These are phyloP conservation scores for Adansonia rubrostipa DNA, from an alignment of 441 rosid species.

Conservation along the genomic window DNA sequence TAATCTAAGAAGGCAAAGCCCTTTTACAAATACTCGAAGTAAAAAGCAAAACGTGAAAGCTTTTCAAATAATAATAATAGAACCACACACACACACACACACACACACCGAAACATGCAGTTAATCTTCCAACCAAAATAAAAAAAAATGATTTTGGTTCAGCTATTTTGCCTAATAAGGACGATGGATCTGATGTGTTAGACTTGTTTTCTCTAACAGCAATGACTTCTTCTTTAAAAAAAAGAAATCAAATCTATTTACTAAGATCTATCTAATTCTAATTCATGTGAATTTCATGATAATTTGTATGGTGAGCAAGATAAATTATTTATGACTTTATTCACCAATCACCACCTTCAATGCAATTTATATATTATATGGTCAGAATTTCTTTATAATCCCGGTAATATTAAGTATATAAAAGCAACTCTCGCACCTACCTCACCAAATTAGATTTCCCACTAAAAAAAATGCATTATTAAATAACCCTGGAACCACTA, in stretches of 20 bases:
- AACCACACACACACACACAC: too few species aligned
- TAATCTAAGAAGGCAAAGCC: not conserved
- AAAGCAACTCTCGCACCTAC: too few species aligned
- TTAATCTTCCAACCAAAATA: not conserved
- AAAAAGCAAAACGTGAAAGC: too few species aligned
- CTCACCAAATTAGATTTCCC: slow-evolving; percentile 7
- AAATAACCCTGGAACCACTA: not conserved
- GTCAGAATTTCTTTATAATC: too few species aligned
- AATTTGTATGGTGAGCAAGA: not conserved
- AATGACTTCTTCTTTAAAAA: not conserved
- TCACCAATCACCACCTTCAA: not conserved
- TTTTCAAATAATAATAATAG: too few species aligned
- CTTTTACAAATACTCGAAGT: not conserved
- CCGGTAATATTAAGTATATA: not conserved
- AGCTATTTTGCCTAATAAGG: not conserved
- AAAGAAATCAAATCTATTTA: not conserved
- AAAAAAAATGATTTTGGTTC: not conserved
- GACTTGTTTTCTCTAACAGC: not conserved
- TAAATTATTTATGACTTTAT: slow-evolving; percentile 2
- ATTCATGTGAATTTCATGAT: not conserved
- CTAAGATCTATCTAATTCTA: not conserved
- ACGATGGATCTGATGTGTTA: not conserved
- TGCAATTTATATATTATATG: not conserved
- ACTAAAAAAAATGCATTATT: not conserved
- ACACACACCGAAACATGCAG: too few species aligned